These are phyloP conservation scores for Asterophora parasitica DNA, from an alignment of 768 basidiomycete genomes.

Conservation along the genomic window DNA sequence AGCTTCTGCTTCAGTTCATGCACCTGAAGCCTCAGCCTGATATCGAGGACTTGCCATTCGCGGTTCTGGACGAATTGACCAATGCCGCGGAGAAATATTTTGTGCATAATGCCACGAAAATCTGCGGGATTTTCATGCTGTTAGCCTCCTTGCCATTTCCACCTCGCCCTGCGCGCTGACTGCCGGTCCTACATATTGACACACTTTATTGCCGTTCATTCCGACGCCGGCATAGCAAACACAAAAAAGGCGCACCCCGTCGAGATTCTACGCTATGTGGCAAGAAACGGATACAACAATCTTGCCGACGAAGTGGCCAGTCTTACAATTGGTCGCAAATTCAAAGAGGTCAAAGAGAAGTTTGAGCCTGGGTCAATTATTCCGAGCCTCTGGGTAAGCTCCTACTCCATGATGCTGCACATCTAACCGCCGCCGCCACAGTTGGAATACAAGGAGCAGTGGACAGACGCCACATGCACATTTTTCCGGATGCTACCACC, in stretches of 20 bases:
- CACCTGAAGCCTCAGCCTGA: too few relatives aligned
- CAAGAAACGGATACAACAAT: constrained; percentile 3
- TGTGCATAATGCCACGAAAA: constrained; percentile 1
- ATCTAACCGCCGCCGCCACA: too few relatives aligned
- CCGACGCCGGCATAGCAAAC: neutral
- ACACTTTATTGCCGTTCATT: too few relatives aligned
- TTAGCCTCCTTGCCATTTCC: too few relatives aligned
- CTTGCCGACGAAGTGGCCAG: constrained; percentile 5
- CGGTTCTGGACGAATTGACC: neutral
- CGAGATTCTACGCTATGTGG: constrained; percentile 3
- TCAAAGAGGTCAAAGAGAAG: neutral
- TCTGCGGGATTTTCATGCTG: constrained; percentile 11
- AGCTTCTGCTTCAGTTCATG: too few relatives aligned
- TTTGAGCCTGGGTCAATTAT: neutral
- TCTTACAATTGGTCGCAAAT: neutral
- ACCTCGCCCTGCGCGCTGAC: too few relatives aligned
- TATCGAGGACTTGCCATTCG: neutral
- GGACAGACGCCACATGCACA: neutral
- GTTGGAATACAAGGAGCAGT: constrained; percentile 9
- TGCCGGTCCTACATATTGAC: too few relatives aligned
- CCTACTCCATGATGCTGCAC: too few relatives aligned
- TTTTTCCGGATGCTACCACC: constrained; percentile 4
- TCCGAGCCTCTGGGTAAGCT: constrained; percentile 1
- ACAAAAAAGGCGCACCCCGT: neutral
- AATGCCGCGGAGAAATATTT: constrained; percentile 11